Evolutionary conservation across 805 yeast genomes (phyloP).

Genomic region (Cyberlindnera subsufficiens): DNA sequence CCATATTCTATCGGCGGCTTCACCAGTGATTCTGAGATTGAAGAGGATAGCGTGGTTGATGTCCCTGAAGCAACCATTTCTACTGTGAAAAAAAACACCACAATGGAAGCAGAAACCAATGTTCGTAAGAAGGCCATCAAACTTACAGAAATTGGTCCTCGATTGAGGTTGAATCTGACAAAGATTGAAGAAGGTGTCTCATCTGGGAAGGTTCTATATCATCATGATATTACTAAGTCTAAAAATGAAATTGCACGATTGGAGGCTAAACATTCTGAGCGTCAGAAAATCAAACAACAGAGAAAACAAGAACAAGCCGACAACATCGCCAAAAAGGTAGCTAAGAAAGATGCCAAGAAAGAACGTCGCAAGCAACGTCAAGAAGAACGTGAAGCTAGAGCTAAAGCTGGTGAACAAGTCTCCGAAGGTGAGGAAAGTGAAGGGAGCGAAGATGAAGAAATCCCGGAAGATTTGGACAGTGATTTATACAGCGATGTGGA

Average conservation of each 20-base stretch:
- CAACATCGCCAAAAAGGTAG: conserved; percentile 70
- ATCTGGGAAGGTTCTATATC: conserved; percentile 82
- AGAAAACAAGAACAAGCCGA: conserved; percentile 76
- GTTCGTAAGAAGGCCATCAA: conserved; percentile 73
- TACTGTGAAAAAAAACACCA: conserved; percentile 16
- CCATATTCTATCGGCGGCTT: conserved; percentile 75
- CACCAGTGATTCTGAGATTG: conserved; percentile 91
- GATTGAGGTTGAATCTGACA: conserved; percentile 65
- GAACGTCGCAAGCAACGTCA: conserved; percentile 57
- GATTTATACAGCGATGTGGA: conserved; percentile 41
- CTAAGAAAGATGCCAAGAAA: conserved; percentile 66
- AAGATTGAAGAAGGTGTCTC: conserved; percentile 94
- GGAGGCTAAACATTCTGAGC: conserved; percentile 61
- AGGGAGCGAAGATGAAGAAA: conserved; percentile 31
- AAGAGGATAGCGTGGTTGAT: conserved; percentile 81
- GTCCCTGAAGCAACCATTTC: conserved; percentile 29
- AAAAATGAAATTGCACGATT: conserved; percentile 51
- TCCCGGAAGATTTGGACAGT: conserved; percentile 41
- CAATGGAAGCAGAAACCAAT: conserved; percentile 19
- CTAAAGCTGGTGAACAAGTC: conserved; percentile 22
- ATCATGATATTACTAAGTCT: conserved; percentile 61
- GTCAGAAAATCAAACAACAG: conserved; percentile 55
- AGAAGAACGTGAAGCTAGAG: conserved; percentile 27
- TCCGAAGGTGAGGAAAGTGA: conserved; percentile 28
- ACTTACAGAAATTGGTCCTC: conserved; percentile 89